Base-by-base conservation (phyloP, 2,329 filamentous ascomycete species). In the Alternaria sp. region DNA sequence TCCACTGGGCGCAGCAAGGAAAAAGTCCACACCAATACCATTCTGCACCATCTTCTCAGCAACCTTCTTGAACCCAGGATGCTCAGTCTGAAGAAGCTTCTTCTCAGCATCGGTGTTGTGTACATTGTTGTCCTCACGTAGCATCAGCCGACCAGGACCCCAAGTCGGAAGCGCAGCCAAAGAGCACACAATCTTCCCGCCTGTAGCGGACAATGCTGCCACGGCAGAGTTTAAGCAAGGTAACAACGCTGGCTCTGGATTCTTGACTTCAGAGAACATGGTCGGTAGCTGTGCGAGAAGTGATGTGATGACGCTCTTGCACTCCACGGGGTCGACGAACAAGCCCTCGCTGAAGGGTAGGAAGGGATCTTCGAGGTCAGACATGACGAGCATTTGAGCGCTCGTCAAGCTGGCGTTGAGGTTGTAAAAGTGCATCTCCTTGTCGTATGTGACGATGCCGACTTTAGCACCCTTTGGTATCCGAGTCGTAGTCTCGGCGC, bases 311-410 rank as follows among this genome's bases (percentile, higher is more conserved):
- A 96, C 90, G 23, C 89, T 84, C 85, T 91, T 95, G 49, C 93
- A 96, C 79, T 97, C 93, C 72, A 94, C 90, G 2, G 96, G 94
- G 79, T 99, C 95, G 15, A 98, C 95, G 78, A 98, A 98, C 10
- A 99, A 85, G 15, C 95, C 94, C 61, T 97, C 92, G 67, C 92
- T 93, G 18, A 99, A 85, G 3, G 96, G 94, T 15, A 98, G 89
- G 78, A 99, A 99, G 0, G 96, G 96, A 70, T 99, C 96, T 74
- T 98, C 94, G 53, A 99, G 87, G 77, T 99, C 96, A 4, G 96
- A 92, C 93, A 99, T 97, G 55, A 99, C 94, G 85, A 99, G 89
- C 93, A 99, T 97, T 77, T 99, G 96, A 10, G 96, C 93, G 81
- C 94, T 90, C 59, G 96, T 91, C 45, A 97, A 84, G 44, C 87